A percentile compares a stretch with the other conserved stretches of the same genome.
These are phyloP conservation scores for Ophioceras dolichostomum DNA, from an alignment of 2,329 filamentous ascomycete genomes.

Conservation along the genomic window DNA sequence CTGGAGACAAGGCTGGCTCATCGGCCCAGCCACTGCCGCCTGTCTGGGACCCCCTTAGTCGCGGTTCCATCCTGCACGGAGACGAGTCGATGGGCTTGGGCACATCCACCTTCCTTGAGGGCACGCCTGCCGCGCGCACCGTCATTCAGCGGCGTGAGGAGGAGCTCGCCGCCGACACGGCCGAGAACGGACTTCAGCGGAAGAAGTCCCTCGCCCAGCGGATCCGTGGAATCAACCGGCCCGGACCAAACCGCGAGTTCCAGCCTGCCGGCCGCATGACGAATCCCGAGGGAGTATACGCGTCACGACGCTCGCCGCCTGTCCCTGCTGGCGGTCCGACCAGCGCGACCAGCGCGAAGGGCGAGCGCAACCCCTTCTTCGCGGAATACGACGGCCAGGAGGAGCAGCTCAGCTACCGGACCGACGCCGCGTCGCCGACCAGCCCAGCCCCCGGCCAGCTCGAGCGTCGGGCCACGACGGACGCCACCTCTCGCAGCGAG, in stretches of 20 bases:
- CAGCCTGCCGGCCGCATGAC: constrained; percentile 45
- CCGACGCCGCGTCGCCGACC: constrained; percentile 31
- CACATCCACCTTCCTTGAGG: constrained; percentile 91
- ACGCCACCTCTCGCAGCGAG: constrained; percentile 24
- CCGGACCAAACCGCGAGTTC: constrained; percentile 43
- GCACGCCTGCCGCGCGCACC: constrained; percentile 71
- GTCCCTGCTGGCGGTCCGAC: constrained; percentile 17
- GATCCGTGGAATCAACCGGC: constrained; percentile 69
- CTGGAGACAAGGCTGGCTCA: constrained; percentile 16
- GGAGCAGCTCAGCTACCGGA: constrained; percentile 30
- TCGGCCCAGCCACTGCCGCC: constrained; percentile 24
- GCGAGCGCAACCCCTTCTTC: constrained; percentile 68
- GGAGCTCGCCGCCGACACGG: constrained; percentile 46
- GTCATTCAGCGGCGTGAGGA: constrained; percentile 67
- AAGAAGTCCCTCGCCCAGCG: constrained; percentile 95
- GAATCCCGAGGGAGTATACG: constrained; percentile 39
- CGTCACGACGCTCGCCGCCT: constrained; percentile 23
- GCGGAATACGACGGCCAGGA: constrained; percentile 60
- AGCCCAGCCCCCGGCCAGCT: constrained; percentile 45
- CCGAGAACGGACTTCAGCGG: constrained; percentile 54
- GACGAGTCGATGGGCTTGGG: constrained; percentile 74
- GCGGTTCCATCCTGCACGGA: constrained; percentile 67
- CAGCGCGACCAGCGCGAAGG: constrained; percentile 18
- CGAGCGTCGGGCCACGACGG: constrained; percentile 54
- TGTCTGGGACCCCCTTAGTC: constrained; percentile 56